Base-by-base conservation (phyloP, 768 basidiomycete genomes). In the Jaapia argillacea region DNA sequence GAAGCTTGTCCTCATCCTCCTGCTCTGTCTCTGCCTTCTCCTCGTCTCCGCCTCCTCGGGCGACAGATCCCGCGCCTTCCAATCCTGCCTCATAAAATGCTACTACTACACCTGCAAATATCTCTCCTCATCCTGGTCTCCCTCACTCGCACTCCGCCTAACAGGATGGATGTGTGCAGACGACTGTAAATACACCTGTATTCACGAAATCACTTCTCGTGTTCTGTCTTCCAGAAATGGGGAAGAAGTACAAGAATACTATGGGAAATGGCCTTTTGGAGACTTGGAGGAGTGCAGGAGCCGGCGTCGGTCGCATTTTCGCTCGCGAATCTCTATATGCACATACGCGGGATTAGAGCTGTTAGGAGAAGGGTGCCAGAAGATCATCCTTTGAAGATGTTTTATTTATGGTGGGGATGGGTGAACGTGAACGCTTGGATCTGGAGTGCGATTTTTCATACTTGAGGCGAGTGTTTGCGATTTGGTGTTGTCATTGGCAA, bases 251-350 rank as follows among this genome's bases (percentile, higher is more conserved):
- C 75, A 85, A 36, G 91, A 96, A 52, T 93, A 86, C 60, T 77
- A 90, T 54, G 96, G 94, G 13, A 98, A 98, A 67, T 98, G 94
- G 94, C 89, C 93, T 98, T 99, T 59, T 85, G 81, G 76, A 74
- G 93, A 24, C 66, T 85, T 18, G 64, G 69, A n/a, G 89, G 92
- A 24, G 83, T 90, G 61, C 94, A 98, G 56, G 94, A 99, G 62
- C 93, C 94, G 4, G 84, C 92, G 5, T 87, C 88, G 2, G 92
- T 96, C 45, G 61, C 76, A 26, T 96, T 97, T 66, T 92, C 88
- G 13, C 54, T 96, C n/a, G 64, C 81, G 46, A 98, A 99, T 59
- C 66, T 94, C 33, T 77, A 70, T 67, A 75, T 71, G 33, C 92
- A 99, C 60, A 62, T 68, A 1, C 63, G 65, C 42, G 92, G 92